Percentiles rank a stretch among this genome's conserved stretches.
Evolutionary conservation across 2,329 filamentous ascomycete species (phyloP).

Genomic region (Byssothecium circinans): DNA sequence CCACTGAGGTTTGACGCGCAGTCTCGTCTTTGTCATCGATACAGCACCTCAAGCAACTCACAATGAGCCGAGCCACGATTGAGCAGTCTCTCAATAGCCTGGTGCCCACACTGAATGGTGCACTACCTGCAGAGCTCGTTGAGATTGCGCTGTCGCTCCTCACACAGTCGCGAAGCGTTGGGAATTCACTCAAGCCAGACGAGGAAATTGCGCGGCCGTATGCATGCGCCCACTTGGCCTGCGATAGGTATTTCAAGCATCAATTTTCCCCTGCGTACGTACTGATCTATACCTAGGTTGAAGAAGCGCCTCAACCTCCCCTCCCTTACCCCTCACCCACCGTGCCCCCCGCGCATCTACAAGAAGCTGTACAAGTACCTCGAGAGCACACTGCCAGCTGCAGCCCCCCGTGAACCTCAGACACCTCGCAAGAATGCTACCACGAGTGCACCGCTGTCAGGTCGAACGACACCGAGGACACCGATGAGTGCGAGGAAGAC

Average conservation of each 20-base stretch:
- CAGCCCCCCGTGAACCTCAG: slow-evolving; percentile 27
- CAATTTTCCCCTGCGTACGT: no score
- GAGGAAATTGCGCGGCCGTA: slow-evolving; percentile 43
- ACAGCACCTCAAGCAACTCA: background rate
- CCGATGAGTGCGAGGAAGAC: slow-evolving; percentile 21
- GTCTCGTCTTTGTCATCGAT: background rate
- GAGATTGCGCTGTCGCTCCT: slow-evolving; percentile 38
- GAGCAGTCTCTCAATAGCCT: slow-evolving; percentile 47
- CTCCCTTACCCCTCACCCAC: slow-evolving; percentile 37
- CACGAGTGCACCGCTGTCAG: slow-evolving; percentile 22
- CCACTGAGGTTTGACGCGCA: background rate
- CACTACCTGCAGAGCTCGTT: slow-evolving; percentile 35
- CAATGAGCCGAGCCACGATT: slow-evolving; percentile 35
- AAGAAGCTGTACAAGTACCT: slow-evolving; percentile 81
- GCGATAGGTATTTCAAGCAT: slow-evolving; percentile 66
- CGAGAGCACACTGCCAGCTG: slow-evolving; percentile 66
- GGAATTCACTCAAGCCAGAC: slow-evolving; percentile 52
- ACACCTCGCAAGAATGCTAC: slow-evolving; percentile 35
- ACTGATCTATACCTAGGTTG: slow-evolving; percentile 58
- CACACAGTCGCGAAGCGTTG: slow-evolving; percentile 40
- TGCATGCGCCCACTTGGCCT: slow-evolving; percentile 63
- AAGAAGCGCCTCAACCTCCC: slow-evolving; percentile 53
- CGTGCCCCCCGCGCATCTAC: slow-evolving; percentile 60
- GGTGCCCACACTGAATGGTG: slow-evolving; percentile 41
- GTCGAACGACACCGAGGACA: slow-evolving; percentile 26